A percentile compares a stretch with the other conserved stretches of the same genome.
Evolutionary conservation across 2,329 filamentous ascomycete species (phyloP).

Genomic region (Curvularia hawaiiensis): DNA sequence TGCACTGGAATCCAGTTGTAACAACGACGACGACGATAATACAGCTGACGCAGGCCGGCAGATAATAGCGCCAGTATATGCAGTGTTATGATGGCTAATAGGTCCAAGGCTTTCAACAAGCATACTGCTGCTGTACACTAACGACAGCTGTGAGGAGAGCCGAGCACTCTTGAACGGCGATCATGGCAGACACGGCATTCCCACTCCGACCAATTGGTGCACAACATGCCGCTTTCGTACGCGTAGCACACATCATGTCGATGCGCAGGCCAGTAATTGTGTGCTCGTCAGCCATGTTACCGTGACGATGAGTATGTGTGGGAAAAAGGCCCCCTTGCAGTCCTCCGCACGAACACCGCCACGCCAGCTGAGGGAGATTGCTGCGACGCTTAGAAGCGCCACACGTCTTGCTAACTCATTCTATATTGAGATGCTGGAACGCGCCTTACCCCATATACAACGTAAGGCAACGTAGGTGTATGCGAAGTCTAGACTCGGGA

Average conservation of each 20-base stretch:
- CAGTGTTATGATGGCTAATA: background rate
- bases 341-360: conserved; percentile 1
- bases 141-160: conserved; percentile 16
- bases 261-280: conserved; percentile 6
- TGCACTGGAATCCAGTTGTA: conserved; percentile 1
- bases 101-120: background rate
- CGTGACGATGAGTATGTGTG: conserved; percentile 3
- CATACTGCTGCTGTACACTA: background rate
- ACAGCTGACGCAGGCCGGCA: background rate
- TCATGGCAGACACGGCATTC: conserved; percentile 11
- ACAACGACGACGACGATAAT: conserved; percentile 4
- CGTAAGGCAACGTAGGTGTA: background rate
- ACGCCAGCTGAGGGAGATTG: conserved; percentile 10
- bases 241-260: conserved; percentile 7
- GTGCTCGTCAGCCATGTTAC: conserved; percentile 4
- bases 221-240: background rate
- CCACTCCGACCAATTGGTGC: conserved; percentile 8
- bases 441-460: background rate
- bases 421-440: conserved; percentile 1
- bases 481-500: background rate
- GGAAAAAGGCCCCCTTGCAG: conserved; percentile 4
- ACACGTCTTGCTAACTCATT: conserved; percentile 11
- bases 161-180: conserved; percentile 14
- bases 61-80: conserved; percentile 1
- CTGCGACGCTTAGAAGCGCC: conserved; percentile 12